Conservation (phyloP, 2,329 filamentous ascomycete genomes). For the Alternaria triticimaculans region DNA sequence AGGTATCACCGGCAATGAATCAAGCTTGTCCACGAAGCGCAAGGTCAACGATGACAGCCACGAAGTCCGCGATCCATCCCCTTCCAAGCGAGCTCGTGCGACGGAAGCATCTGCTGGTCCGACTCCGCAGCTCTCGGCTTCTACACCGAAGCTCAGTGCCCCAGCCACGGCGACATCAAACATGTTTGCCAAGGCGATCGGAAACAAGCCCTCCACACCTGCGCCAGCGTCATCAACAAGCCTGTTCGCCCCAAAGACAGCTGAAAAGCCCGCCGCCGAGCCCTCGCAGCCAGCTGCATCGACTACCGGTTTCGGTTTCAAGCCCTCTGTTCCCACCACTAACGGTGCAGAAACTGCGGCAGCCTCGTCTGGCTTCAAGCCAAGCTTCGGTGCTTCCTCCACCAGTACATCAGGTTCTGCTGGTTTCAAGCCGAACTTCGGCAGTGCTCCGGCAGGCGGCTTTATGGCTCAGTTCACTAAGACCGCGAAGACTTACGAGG, state of each 20-base stretch:
- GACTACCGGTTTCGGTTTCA: conserved; percentile 22
- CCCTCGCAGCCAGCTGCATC: conserved; percentile 15
- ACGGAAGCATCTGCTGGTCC: conserved; percentile 26
- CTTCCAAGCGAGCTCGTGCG: conserved; percentile 36
- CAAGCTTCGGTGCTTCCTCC: conserved; percentile 19
- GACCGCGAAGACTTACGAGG: conserved; percentile 39
- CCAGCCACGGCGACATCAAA: conserved; percentile 32
- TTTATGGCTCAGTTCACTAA: conserved; percentile 41
- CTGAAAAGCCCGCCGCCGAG: conserved; percentile 10
- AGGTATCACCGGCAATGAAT: conserved; percentile 42
- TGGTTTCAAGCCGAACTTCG: conserved; percentile 23
- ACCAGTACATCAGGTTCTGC: neutral
- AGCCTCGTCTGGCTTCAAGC: conserved; percentile 12
- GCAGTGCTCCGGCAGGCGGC: conserved; percentile 15
- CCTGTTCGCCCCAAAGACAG: conserved; percentile 16
- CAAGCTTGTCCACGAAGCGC: conserved; percentile 42
- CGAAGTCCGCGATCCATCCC: conserved; percentile 23
- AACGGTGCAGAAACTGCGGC: conserved; percentile 7
- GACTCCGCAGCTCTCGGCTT: conserved; percentile 23
- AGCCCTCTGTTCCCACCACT: conserved; percentile 16
- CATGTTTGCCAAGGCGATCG: conserved; percentile 33
- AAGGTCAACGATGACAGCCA: conserved; percentile 28
- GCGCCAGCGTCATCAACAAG: conserved; percentile 18
- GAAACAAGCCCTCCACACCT: conserved; percentile 23
- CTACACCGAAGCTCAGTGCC: conserved; percentile 21